Conservation (phyloP, 495 filamentous ascomycete species). For the Daldinia bambusicola region DNA sequence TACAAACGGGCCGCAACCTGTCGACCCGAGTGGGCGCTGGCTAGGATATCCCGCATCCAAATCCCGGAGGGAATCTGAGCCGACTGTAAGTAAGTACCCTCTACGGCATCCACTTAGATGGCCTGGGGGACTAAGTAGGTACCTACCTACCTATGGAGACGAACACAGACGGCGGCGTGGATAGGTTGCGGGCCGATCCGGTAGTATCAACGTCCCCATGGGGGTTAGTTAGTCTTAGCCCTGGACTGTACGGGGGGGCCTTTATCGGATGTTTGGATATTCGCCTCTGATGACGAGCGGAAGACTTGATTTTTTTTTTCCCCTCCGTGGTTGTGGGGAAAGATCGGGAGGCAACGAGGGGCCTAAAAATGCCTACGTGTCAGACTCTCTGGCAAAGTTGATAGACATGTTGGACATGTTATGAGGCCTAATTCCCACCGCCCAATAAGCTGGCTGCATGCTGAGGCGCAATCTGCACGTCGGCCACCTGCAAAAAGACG, state of each 20-base stretch:
- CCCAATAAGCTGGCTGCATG: conserved; percentile 5
- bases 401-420: neutral
- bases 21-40: neutral
- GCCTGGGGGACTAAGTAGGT: neutral
- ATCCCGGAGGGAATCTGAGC: conserved; percentile 1
- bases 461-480: conserved; percentile 13
- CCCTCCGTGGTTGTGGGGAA: neutral
- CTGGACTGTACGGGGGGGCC: neutral
- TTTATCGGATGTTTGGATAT: neutral
- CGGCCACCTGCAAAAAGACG: conserved; percentile 21
- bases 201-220: conserved; percentile 17
- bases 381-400: neutral
- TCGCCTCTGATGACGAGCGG: neutral
- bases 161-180: neutral
- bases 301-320: neutral
- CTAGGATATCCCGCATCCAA: neutral
- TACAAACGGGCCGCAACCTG: neutral
- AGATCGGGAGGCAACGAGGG: conserved; percentile 1
- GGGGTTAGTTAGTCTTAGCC: conserved; percentile 3
- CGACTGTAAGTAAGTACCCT: neutral
- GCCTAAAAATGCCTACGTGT: conserved; percentile 22
- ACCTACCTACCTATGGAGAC: too few relatives aligned
- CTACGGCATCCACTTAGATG: neutral
- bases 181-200: conserved; percentile 17
- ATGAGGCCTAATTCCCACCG: conserved; percentile 7